A percentile compares a stretch with the other conserved stretches of the same genome.
These are phyloP conservation scores for Proliferodiscus dingleyae DNA, from an alignment of 2,329 filamentous ascomycete genomes.

Conservation along the genomic window DNA sequence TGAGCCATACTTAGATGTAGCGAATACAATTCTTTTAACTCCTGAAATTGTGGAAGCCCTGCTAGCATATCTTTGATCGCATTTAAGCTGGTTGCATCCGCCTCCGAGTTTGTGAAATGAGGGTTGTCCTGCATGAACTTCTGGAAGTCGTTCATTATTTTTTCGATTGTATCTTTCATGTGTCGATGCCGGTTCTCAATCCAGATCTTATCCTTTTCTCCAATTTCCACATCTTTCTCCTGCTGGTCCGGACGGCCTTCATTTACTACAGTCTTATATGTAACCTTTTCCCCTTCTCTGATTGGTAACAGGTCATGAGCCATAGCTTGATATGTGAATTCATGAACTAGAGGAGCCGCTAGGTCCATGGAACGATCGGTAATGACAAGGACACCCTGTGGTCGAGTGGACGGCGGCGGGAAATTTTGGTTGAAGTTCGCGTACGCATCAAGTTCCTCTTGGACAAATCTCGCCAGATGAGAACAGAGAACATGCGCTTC, in stretches of 20 bases:
- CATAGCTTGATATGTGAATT: constrained; percentile 99
- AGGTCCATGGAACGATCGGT: constrained; percentile 93
- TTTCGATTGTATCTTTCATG: constrained; percentile 97
- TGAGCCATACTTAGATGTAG: constrained; percentile 95
- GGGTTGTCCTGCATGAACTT: constrained; percentile 88
- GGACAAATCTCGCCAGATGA: constrained; percentile 85
- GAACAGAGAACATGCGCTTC: constrained; percentile 84
- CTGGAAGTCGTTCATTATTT: constrained; percentile 86
- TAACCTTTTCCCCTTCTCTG: constrained; percentile 81
- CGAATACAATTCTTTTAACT: constrained; percentile 92
- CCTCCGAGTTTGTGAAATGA: constrained; percentile 75
- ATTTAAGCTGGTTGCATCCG: constrained; percentile 71
- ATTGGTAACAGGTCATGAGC: constrained; percentile 88
- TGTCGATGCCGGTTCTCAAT: constrained; percentile 89
- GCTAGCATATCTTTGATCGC: constrained; percentile 97
- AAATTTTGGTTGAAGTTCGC: constrained; percentile 80
- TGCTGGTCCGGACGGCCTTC: constrained; percentile 65
- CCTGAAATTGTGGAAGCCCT: constrained; percentile 87
- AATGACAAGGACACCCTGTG: constrained; percentile 77
- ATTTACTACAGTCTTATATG: constrained; percentile 76
- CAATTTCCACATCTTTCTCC: constrained; percentile 86
- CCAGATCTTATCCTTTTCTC: constrained; percentile 91
- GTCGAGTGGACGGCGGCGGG: constrained; percentile 71
- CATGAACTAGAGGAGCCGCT: constrained; percentile 80
- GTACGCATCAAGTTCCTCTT: constrained; percentile 86